Conservation (phyloP, 2,329 filamentous ascomycete species). For the Penicillium frequentans region DNA sequence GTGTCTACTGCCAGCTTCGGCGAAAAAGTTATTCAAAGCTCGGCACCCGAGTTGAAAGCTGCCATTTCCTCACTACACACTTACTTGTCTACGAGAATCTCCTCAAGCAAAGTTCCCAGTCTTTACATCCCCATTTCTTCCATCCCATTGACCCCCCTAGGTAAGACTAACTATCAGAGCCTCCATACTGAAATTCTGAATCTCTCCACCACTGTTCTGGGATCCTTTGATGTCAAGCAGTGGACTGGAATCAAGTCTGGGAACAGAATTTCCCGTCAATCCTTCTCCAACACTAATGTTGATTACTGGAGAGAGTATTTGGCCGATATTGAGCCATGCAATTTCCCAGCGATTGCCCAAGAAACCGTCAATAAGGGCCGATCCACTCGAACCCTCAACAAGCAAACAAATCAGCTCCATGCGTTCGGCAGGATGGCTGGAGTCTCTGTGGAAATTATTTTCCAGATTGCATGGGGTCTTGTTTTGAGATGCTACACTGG, state of each 20-base stretch:
- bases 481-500: constrained; percentile 46
- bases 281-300: constrained; percentile 31
- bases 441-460: constrained; percentile 23
- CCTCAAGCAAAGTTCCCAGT: constrained; percentile 36
- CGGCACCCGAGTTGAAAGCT: constrained; percentile 15
- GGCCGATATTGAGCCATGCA: constrained; percentile 46
- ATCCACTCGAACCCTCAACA: constrained; percentile 19
- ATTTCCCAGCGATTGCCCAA: constrained; percentile 40
- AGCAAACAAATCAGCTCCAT: constrained; percentile 22
- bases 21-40: constrained; percentile 9
- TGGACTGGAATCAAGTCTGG: constrained; percentile 17
- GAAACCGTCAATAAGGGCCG: constrained; percentile 4
- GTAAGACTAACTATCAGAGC: constrained; percentile 33
- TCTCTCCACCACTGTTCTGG: constrained; percentile 9
- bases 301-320: constrained; percentile 50
- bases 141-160: constrained; percentile 32
- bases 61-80: constrained; percentile 15
- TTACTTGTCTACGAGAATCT: constrained; percentile 26
- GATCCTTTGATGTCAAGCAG: constrained; percentile 19
- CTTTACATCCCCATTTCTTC: constrained; percentile 33
- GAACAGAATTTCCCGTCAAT: constrained; percentile 8
- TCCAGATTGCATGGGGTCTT: constrained; percentile 48
- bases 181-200: constrained; percentile 13
- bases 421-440: constrained; percentile 22
- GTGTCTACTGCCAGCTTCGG: neutral